Evolutionary conservation across 2,329 filamentous ascomycete species (phyloP), one percentile per base, ranked within the genome.

Genomic region (Colletotrichum costaricense): DNA sequence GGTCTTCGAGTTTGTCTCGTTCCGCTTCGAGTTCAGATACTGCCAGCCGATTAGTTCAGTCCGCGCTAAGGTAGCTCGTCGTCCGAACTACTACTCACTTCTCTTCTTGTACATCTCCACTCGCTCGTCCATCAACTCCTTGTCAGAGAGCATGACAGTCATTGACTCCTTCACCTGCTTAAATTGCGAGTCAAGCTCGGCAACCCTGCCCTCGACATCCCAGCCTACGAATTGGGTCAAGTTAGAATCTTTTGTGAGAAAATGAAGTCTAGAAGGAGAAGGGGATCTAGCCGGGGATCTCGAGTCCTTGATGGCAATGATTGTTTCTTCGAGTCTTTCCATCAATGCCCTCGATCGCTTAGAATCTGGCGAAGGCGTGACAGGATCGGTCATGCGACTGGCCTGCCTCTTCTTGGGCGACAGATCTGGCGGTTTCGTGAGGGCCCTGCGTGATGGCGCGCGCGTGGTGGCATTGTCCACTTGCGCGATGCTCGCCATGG

Each of bases 181-280:
- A 79, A 95, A 95, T 78, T 96, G 88, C 22, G 87, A 86, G 78
- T 97, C 94, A 84, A 98, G 92, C 73, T 91, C 89, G 75, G 92
- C 91, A 76, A 98, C 89, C 76, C 93, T 91, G 74, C 90, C 90
- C 77, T 95, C 92, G 76, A 95, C 91, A 81, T 98, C 95, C 89
- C 93, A 96, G 78, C 89, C 93, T 94, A 89, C 75, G 83, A 86
- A 90, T 42, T 81, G 82, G 78, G 85, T 88, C 76, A 89, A 84
- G 88, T 94, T 93, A 91, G 95, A 94, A 87, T 92, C 85, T 85
- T 92, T 93, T 76, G 89, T 92, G 78, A 96, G 86, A 86, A 88
- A 95, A 1, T 80, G 78, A 16, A 80, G 77, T 76, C 89, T 88
- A 46, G 76, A 83, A 73, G 85, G 86, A 78, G 84, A 87, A 71